Percentiles rank a stretch among this genome's conserved stretches.
These are phyloP conservation scores for Lolium multiflorum DNA, from an alignment of 176 grass and related monocot species.

Conservation along the genomic window DNA sequence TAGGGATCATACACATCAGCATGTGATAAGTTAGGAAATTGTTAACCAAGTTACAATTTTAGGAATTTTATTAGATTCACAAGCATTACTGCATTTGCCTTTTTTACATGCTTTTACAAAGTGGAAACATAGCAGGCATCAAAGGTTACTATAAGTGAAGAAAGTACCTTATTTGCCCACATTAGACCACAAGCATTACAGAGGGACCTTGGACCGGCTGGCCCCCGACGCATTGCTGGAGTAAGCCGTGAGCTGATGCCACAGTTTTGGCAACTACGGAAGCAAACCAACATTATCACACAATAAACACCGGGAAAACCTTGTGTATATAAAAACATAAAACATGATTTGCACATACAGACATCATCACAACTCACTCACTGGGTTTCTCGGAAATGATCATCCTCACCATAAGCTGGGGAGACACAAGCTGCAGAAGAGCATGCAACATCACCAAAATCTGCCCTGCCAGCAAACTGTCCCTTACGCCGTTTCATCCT, in stretches of 20 bases:
- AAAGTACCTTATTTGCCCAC: slow-evolving; percentile 74
- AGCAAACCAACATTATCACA: slow-evolving; percentile 38
- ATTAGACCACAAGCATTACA: slow-evolving; percentile 76
- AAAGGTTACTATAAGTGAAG: slow-evolving; percentile 26
- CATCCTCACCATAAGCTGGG: slow-evolving; percentile 40
- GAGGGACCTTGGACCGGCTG: slow-evolving; percentile 70
- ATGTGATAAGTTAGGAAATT: slow-evolving; percentile 9
- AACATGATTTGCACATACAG: slow-evolving; percentile 31
- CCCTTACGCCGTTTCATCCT: slow-evolving; percentile 73
- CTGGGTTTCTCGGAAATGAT: slow-evolving; percentile 56
- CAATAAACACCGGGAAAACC: slow-evolving; percentile 3
- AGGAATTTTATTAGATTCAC: neutral
- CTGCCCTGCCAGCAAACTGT: slow-evolving; percentile 62
- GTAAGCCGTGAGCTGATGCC: slow-evolving; percentile 65
- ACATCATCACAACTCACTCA: slow-evolving; percentile 51
- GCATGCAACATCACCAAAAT: slow-evolving; percentile 52
- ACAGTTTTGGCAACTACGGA: slow-evolving; percentile 75
- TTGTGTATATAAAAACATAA: slow-evolving; percentile 25
- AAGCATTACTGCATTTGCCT: slow-evolving; percentile 4
- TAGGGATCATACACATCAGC: slow-evolving; percentile 23
- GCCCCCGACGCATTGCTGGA: slow-evolving; percentile 74
- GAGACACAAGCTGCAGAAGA: slow-evolving; percentile 50
- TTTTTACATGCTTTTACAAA: slow-evolving; percentile 13
- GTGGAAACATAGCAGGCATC: neutral
- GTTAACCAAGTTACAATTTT: neutral